These are phyloP conservation scores for Leccinum subfulvum DNA, from an alignment of 1,284 basidiomycete species.

Conservation along the genomic window DNA sequence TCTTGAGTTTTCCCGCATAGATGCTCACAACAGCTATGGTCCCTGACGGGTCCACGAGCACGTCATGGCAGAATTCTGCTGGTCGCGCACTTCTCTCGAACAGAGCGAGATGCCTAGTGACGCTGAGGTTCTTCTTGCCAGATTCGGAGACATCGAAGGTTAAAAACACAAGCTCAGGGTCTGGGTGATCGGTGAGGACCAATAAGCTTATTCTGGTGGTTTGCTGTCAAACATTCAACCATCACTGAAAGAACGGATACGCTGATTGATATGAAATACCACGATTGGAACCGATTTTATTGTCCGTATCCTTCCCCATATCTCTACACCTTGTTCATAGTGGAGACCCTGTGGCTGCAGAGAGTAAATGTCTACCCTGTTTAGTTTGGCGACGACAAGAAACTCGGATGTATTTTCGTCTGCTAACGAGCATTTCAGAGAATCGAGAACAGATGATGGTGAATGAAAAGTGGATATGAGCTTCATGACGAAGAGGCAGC, in stretches of 20 bases:
- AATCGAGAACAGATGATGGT: conserved; percentile 61
- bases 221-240: conserved; percentile 35
- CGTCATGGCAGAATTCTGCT: conserved; percentile 67
- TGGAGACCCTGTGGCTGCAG: conserved; percentile 56
- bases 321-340: conserved; percentile 53
- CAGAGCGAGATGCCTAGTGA: conserved; percentile 47
- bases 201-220: conserved; percentile 51
- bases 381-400: conserved; percentile 64
- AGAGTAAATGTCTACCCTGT: conserved; percentile 64
- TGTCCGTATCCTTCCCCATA: conserved; percentile 64
- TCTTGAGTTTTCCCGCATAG: conserved; percentile 67
- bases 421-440: conserved; percentile 57
- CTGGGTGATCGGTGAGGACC: conserved; percentile 69
- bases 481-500: conserved; percentile 48
- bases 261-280: conserved; percentile 36
- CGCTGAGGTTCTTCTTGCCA: conserved; percentile 38
- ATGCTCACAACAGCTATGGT: conserved; percentile 59
- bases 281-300: conserved; percentile 52
- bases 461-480: conserved; percentile 67
- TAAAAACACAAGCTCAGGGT: conserved; percentile 65
- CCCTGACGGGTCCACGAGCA: conserved; percentile 62
- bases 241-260: conserved; percentile 9
- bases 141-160: conserved; percentile 42
- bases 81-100: conserved; percentile 53
- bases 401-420: conserved; percentile 50